Evolutionary conservation across 2,329 filamentous ascomycete species (phyloP), one percentile per base, ranked within the genome.

Genomic region (Dendrostoma leiphaemia): DNA sequence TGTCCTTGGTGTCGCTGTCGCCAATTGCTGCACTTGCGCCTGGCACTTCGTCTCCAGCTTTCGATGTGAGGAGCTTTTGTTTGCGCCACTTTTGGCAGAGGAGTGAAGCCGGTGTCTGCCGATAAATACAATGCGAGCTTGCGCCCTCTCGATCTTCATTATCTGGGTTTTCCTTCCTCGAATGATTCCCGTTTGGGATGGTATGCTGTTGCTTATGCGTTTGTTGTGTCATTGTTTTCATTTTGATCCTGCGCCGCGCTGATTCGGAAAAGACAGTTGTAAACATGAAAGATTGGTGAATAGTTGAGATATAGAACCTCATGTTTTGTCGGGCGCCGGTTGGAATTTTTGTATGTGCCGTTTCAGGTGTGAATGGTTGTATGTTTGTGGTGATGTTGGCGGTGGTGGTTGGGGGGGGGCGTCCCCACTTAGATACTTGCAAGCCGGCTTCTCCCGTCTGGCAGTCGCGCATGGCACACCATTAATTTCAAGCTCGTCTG

Each of bases 381-480:
- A n/a, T n/a, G n/a, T n/a, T n/a, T n/a, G n/a, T n/a, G n/a, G n/a
- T n/a, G n/a, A n/a, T n/a, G n/a, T n/a, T n/a, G n/a, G n/a, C 35
- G 21, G 15, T 55, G 32, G 13, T 31, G 31, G 13, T 35, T 10
- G 13, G 19, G 28, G 29, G 3, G 24, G 12, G 34, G 28, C 19
- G 17, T 7, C 7, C 23, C 8, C 10, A 3, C 17, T 72, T 58
- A 82, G 51, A 81, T 72, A 61, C 76, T 81, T 24, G 74, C 75
- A 46, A 77, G 70, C 17, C 78, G 71, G 44, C 65, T 64, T 52
- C 69, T 66, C n/a, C 62, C 63, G 44, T 82, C 78, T 6, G 91
- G 91, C 57, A 93, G 90, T 65, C 93, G 88, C 15, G 91, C 92
- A 67, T 96, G 91, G 62, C 91, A 95, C 55, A 97, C 92, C 69